A percentile compares a stretch with the other conserved stretches of the same genome.
phyloP scores from a whole-genome alignment of 768 basidiomycete genomes.

The Rickenella mellea region DNA sequence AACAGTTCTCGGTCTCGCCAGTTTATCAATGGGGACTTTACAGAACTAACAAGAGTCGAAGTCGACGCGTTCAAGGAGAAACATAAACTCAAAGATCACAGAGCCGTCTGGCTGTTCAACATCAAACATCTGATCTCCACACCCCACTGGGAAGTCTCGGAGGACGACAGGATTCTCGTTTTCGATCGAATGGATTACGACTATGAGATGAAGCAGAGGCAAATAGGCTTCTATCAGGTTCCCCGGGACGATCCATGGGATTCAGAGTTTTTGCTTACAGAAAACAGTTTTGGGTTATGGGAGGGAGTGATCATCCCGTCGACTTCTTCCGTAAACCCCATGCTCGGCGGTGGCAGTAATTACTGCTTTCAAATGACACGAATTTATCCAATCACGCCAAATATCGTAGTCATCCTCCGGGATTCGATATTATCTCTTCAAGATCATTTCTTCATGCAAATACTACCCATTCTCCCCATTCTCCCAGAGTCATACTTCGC shows the following conservation, averaged over 20 bases:
- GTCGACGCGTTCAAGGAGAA: slow-evolving; percentile 1
- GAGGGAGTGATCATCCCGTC: background rate
- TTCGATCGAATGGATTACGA: slow-evolving; percentile 1
- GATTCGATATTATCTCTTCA: too few species aligned
- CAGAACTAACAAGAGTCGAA: background rate
- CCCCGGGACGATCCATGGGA: too few species aligned
- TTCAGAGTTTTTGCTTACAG: slow-evolving; percentile 1
- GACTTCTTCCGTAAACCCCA: too few species aligned
- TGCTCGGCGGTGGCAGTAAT: too few species aligned
- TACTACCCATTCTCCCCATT: too few species aligned
- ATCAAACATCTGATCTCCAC: slow-evolving; percentile 1
- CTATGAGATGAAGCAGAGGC: background rate
- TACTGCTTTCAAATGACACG: too few species aligned
- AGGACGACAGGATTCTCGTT: background rate
- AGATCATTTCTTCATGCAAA: too few species aligned
- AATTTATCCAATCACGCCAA: too few species aligned
- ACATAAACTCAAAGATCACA: background rate
- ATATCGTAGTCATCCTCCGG: too few species aligned
- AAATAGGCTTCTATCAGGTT: slow-evolving; percentile 1
- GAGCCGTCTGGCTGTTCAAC: slow-evolving; percentile 5
- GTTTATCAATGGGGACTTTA: slow-evolving; percentile 2
- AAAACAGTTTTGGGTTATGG: slow-evolving; percentile 2
- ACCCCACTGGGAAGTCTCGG: slow-evolving; percentile 3
- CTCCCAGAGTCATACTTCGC: too few species aligned
- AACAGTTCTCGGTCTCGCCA: background rate